Conservation (phyloP, 2,329 filamentous ascomycete species). For the Colletotrichum paranaense region DNA sequence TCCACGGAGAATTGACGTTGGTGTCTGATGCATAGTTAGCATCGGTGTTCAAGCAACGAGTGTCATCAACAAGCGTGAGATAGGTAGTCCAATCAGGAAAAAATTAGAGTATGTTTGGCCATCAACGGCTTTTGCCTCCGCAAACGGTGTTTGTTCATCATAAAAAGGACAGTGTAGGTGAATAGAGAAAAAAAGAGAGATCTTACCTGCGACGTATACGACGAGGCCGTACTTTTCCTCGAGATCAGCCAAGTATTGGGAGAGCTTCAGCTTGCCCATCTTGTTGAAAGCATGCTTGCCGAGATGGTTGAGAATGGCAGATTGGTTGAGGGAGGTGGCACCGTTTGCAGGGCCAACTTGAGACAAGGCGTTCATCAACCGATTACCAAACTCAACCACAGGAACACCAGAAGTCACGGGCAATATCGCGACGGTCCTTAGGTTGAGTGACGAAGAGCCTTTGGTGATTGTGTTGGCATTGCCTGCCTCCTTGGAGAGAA, state of each 20-base stretch:
- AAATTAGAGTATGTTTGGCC: conserved; percentile 73
- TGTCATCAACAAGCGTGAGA: conserved; percentile 25
- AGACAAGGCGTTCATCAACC: conserved; percentile 85
- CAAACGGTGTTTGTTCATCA: conserved; percentile 64
- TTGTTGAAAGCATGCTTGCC: conserved; percentile 96
- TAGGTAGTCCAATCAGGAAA: conserved; percentile 64
- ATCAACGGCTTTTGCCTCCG: conserved; percentile 65
- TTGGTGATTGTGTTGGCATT: conserved; percentile 70
- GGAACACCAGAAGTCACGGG: conserved; percentile 93
- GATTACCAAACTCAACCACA: conserved; percentile 93
- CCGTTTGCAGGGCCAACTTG: conserved; percentile 92
- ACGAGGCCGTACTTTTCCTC: conserved; percentile 98
- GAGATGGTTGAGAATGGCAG: conserved; percentile 92
- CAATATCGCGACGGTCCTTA: conserved; percentile 91
- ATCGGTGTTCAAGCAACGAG: background rate
- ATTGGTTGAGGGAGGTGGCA: conserved; percentile 91
- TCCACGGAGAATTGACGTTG: conserved; percentile 97
- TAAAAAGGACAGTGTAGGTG: conserved; percentile 39
- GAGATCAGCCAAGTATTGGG: conserved; percentile 94
- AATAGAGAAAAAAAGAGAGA: conserved; percentile 42
- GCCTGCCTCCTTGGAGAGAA: conserved; percentile 71
- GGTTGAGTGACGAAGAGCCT: conserved; percentile 87
- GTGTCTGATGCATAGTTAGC: conserved; percentile 74
- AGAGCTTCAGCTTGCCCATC: conserved; percentile 96
- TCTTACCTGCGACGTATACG: conserved; percentile 84